These are phyloP conservation scores for Diddensiella santjacobensis DNA, from an alignment of 805 yeast genomes.

Conservation along the genomic window DNA sequence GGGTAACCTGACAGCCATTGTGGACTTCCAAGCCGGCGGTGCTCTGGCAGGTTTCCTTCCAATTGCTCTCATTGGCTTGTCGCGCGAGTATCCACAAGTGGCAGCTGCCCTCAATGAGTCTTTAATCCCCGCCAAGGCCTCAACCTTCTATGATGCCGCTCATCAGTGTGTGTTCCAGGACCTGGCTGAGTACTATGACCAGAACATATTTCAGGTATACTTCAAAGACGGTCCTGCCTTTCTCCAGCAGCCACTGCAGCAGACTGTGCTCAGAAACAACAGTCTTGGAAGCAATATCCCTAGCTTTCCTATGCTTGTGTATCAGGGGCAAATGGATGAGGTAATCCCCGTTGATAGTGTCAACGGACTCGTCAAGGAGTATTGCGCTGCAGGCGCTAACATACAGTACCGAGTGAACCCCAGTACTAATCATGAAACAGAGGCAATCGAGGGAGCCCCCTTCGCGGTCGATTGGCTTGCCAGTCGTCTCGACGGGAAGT, in stretches of 20 bases:
- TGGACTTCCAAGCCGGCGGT: conserved; percentile 17
- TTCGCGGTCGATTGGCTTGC: conserved; percentile 18
- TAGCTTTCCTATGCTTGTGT: conserved; percentile 22
- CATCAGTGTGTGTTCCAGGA: conserved; percentile 19
- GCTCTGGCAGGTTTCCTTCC: conserved; percentile 24
- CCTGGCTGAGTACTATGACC: conserved; percentile 12
- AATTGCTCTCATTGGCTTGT: conserved; percentile 24
- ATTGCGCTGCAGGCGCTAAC: conserved; percentile 19
- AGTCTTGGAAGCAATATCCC: conserved; percentile 21
- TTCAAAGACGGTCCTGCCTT: conserved; percentile 21
- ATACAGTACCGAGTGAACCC: conserved; percentile 15
- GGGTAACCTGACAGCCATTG: conserved; percentile 21
- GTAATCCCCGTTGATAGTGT: conserved; percentile 20
- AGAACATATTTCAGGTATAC: conserved; percentile 21
- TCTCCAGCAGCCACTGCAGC: conserved; percentile 12
- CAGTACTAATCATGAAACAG: conserved; percentile 12
- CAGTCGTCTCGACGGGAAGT: conserved; percentile 8
- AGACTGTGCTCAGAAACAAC: conserved; percentile 15
- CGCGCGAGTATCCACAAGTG: conserved; percentile 21
- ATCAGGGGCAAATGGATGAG: conserved; percentile 25
- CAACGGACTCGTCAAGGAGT: conserved; percentile 16
- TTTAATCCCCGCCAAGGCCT: conserved; percentile 9
- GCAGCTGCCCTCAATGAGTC: conserved; percentile 5
- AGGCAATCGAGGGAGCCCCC: conserved; percentile 12
- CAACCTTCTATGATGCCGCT: no score